Conservation (phyloP, 305 asterid species). For the Solanum hybrid region DNA sequence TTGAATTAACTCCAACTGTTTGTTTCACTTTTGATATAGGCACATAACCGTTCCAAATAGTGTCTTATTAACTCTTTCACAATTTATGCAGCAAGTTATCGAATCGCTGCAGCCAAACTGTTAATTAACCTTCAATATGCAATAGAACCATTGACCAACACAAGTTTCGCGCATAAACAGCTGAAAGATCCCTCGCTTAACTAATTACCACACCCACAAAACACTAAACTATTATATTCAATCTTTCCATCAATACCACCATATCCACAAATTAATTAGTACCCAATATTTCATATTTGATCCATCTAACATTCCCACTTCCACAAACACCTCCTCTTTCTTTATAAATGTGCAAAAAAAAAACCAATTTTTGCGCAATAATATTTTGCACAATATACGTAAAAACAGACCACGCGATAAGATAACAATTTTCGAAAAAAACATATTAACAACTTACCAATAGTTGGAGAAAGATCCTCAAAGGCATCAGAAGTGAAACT, state of each 20-base stretch:
- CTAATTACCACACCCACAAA: not conserved
- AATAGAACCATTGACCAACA: not conserved
- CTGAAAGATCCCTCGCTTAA: not conserved
- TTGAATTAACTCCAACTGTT: not conserved
- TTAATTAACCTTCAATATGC: not conserved
- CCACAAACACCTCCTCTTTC: not conserved
- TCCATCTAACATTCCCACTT: not conserved
- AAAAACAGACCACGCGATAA: not conserved
- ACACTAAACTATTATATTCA: not conserved
- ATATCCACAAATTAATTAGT: not conserved
- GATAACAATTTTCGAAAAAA: not conserved
- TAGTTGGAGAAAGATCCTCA: constrained; percentile 90
- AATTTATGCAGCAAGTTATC: not conserved
- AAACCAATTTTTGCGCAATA: not conserved
- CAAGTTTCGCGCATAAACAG: not conserved
- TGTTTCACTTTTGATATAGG: not conserved
- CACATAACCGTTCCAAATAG: not conserved
- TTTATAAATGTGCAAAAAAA: not conserved
- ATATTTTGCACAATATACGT: not conserved
- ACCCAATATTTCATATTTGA: not conserved
- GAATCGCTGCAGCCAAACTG: not conserved
- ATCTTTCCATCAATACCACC: not conserved
- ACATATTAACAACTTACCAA: constrained; percentile 35
- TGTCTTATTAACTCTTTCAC: not conserved
- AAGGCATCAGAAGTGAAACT: constrained; percentile 80